A percentile compares a stretch with the other conserved stretches of the same genome.
Evolutionary conservation across 208 protist genomes (phyloP).

Genomic region (Strigomonas culicis): DNA sequence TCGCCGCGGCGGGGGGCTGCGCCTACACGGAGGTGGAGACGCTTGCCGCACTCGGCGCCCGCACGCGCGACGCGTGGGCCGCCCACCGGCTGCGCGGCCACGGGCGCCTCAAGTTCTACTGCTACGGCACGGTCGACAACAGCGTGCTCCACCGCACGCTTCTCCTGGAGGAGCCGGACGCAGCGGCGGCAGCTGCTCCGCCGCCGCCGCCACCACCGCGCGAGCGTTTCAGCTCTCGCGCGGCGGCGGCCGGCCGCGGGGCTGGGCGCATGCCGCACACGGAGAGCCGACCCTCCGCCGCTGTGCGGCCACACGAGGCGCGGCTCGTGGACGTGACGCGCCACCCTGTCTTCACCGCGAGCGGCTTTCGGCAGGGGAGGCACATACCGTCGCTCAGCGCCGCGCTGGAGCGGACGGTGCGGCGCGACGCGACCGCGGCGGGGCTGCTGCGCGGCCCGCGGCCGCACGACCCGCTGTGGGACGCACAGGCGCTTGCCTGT

Average conservation of each 20-base stretch:
- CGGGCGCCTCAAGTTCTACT: slow-evolving; percentile 26
- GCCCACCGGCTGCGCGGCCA: slow-evolving; percentile 9
- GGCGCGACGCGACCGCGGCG: slow-evolving; percentile 31
- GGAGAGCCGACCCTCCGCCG: slow-evolving; percentile 16
- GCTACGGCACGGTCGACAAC: slow-evolving; percentile 57
- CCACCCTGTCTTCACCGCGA: slow-evolving; percentile 54
- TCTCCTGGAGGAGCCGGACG: slow-evolving; percentile 13
- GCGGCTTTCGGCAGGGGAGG: slow-evolving; percentile 42
- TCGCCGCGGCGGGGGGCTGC: neutral
- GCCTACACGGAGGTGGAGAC: slow-evolving; percentile 21
- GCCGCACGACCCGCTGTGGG: slow-evolving; percentile 74
- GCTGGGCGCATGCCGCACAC: neutral
- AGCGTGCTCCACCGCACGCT: slow-evolving; percentile 48
- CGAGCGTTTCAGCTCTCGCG: neutral
- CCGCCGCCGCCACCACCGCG: neutral
- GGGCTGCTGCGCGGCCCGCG: slow-evolving; percentile 17
- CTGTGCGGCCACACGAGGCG: slow-evolving; percentile 40
- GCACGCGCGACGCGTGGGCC: slow-evolving; percentile 28
- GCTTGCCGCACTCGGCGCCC: slow-evolving; percentile 32
- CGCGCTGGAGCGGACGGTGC: slow-evolving; percentile 37
- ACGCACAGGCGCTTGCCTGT: slow-evolving; percentile 77
- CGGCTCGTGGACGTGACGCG: slow-evolving; percentile 49
- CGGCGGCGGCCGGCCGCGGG: neutral
- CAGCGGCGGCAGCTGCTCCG: slow-evolving; percentile 1
- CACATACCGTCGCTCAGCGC: slow-evolving; percentile 26